phyloP scores from a whole-genome alignment of 2,329 filamentous ascomycete genomes.

The Paracoccidioides lutzii region DNA sequence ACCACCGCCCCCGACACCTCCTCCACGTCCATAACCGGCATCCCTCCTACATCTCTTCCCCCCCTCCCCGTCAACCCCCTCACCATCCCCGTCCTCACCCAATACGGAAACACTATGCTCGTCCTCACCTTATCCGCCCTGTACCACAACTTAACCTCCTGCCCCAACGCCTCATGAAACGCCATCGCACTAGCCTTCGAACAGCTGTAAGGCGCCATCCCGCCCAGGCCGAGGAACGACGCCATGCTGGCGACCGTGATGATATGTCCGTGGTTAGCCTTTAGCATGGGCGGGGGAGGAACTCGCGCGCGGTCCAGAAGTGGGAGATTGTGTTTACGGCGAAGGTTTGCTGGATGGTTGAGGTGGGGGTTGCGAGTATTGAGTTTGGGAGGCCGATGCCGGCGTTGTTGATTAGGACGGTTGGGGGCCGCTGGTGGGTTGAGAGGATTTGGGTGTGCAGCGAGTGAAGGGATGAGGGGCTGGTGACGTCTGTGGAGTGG shows the following conservation, averaged over 20 bases:
- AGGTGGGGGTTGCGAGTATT: conserved; percentile 35
- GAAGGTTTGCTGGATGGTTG: conserved; percentile 36
- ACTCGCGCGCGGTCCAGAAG: conserved; percentile 39
- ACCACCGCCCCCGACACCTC: conserved; percentile 37
- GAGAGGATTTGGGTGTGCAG: too few species aligned
- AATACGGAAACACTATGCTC: conserved; percentile 28
- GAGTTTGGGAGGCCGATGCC: conserved; percentile 36
- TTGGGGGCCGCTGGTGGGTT: conserved; percentile 16
- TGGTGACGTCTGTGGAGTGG: conserved; percentile 28
- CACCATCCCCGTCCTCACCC: conserved; percentile 39
- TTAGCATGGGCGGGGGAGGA: conserved; percentile 42
- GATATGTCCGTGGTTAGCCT: conserved; percentile 42
- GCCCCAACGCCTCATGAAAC: conserved; percentile 39
- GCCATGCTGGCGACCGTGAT: conserved; percentile 44
- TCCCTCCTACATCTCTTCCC: conserved; percentile 21
- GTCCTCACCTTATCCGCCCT: conserved; percentile 27
- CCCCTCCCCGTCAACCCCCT: conserved; percentile 22
- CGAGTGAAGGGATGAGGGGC: too few species aligned
- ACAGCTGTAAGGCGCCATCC: conserved; percentile 41
- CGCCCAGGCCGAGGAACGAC: conserved; percentile 35
- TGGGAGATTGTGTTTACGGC: conserved; percentile 42
- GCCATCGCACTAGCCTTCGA: conserved; percentile 41
- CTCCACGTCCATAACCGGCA: conserved; percentile 25
- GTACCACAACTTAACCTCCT: conserved; percentile 27
- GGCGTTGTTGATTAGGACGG: conserved; percentile 39